These are phyloP conservation scores for Tylopilus orsonianus DNA, from an alignment of 1,284 basidiomycete species.

Conservation along the genomic window DNA sequence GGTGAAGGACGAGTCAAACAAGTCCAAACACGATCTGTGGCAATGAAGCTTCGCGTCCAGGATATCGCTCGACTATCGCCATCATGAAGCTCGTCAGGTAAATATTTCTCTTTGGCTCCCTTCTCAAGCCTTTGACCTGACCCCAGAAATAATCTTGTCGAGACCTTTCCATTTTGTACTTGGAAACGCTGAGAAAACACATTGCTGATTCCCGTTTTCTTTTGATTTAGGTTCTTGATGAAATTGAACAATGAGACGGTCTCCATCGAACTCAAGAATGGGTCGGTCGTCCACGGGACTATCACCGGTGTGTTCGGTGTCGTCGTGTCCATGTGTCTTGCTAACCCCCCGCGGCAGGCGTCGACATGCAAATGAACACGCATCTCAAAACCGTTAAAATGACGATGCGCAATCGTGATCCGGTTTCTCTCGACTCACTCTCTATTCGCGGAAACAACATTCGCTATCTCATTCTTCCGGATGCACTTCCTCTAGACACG, in stretches of 20 bases:
- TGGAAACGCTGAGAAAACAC: conserved; percentile 4
- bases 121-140: conserved; percentile 17
- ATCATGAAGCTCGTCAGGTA: conserved; percentile 56
- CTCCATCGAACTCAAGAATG: conserved; percentile 98
- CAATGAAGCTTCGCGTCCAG: conserved; percentile 3
- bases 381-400: conserved; percentile 97
- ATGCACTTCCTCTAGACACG: conserved; percentile 94
- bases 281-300: conserved; percentile 92
- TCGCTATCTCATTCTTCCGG: conserved; percentile 94
- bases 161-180: conserved; percentile 5
- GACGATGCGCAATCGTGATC: conserved; percentile 86
- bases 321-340: background rate
- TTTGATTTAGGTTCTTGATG: conserved; percentile 85
- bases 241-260: conserved; percentile 99
- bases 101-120: conserved; percentile 15
- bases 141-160: conserved; percentile 10
- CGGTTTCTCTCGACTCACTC: conserved; percentile 78
- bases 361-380: conserved; percentile 98
- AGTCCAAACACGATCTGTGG: conserved; percentile 26
- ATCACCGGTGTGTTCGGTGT: conserved; percentile 77
- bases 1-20: conserved; percentile 14
- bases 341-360: conserved; percentile 50
- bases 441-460: conserved; percentile 93
- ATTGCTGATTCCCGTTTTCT: conserved; percentile 21
- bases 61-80: conserved; percentile 31